Percentiles rank a stretch among this genome's conserved stretches.
Conservation (phyloP, 148 eudicot genomes). For the Chenopodium quinoa region DNA sequence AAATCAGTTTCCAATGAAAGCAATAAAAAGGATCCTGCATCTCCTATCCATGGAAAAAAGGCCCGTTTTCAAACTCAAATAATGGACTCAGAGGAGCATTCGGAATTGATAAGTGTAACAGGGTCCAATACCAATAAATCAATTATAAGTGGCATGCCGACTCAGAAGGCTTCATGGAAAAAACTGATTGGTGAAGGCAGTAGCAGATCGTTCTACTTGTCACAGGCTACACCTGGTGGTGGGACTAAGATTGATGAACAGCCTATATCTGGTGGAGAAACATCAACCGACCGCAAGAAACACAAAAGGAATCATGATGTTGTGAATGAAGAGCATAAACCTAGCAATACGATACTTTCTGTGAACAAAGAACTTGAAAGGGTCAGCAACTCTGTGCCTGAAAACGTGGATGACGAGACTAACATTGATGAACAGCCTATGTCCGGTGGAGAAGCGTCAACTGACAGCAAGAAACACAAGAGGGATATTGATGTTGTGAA, state of each 20-base stretch:
- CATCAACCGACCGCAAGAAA: constrained; percentile 11
- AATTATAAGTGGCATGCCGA: constrained; percentile 18
- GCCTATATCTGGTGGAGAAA: constrained; percentile 24
- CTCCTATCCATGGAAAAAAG: constrained; percentile 29
- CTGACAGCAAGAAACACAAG: constrained; percentile 4
- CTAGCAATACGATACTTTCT: constrained; percentile 22
- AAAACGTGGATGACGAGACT: constrained; percentile 22
- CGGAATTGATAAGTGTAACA: constrained; percentile 2
- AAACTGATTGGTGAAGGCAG: constrained; percentile 41
- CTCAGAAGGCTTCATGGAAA: constrained; percentile 52
- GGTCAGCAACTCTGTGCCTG: not conserved
- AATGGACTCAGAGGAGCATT: constrained; percentile 19
- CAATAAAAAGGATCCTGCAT: constrained; percentile 17
- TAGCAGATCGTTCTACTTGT: constrained; percentile 38
- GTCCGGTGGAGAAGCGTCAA: constrained; percentile 22
- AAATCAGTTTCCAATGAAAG: constrained; percentile 36
- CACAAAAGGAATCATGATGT: not conserved
- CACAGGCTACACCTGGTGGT: constrained; percentile 31
- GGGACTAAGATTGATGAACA: constrained; percentile 27
- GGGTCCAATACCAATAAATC: constrained; percentile 27
- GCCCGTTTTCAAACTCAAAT: constrained; percentile 10
- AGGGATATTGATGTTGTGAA: not conserved
- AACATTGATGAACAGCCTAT: constrained; percentile 25
- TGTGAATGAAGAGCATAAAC: constrained; percentile 18
- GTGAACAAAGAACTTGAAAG: constrained; percentile 21